phyloP scores from a whole-genome alignment of 306 rosid species.

The Echinosophora koreensis region DNA sequence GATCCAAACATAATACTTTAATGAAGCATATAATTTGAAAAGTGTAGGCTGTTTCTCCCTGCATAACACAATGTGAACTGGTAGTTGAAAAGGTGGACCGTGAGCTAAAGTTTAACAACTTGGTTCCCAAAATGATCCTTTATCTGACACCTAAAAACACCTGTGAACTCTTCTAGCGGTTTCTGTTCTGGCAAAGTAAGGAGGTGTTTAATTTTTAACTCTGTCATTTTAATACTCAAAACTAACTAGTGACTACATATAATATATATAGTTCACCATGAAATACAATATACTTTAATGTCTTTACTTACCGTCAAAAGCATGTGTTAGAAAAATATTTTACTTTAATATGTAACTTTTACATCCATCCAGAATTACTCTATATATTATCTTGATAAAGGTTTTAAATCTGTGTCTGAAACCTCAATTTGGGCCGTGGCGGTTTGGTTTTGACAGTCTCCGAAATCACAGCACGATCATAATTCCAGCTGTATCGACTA shows the following conservation, averaged over 20 bases:
- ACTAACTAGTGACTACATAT: too few species aligned
- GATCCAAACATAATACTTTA: background rate
- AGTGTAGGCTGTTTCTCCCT: background rate
- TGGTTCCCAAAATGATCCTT: background rate
- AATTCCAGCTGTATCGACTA: background rate
- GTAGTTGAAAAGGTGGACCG: background rate
- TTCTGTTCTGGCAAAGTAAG: slow-evolving; percentile 7
- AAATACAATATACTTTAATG: too few species aligned
- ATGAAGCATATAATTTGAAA: background rate
- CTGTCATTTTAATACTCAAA: too few species aligned
- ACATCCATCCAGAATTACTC: slow-evolving; percentile 2
- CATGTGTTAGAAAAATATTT: too few species aligned
- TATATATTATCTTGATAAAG: too few species aligned
- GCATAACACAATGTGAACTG: background rate
- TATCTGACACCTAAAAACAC: slow-evolving; percentile 14
- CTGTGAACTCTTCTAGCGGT: slow-evolving; percentile 37
- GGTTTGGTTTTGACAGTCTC: too few species aligned
- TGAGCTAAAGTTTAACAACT: background rate
- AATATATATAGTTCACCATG: too few species aligned
- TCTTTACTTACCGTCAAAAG: too few species aligned
- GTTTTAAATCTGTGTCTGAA: too few species aligned
- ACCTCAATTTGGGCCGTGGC: too few species aligned
- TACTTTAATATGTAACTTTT: slow-evolving; percentile 20
- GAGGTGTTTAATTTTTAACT: slow-evolving; percentile 12
- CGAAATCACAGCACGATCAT: too few species aligned